A percentile compares a stretch with the other conserved stretches of the same genome.
Evolutionary conservation across 225 moss, liverwort and hornwort species (phyloP).

Genomic region (Physcomitrium patens): DNA sequence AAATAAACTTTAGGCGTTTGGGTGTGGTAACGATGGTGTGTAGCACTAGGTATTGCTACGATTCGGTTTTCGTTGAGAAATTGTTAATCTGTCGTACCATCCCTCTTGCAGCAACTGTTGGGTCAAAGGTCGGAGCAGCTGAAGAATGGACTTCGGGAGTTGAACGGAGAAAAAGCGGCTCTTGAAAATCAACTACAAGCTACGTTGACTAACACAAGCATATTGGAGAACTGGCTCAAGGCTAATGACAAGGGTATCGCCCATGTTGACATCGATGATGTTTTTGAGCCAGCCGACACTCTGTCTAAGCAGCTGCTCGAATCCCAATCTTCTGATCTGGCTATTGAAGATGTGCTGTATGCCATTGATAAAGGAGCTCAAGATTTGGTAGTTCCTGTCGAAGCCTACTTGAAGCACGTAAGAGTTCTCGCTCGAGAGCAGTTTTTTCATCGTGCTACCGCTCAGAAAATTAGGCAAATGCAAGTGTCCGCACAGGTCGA

Average conservation of each 20-base stretch:
- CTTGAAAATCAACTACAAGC: constrained; percentile 91
- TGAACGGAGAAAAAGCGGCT: constrained; percentile 86
- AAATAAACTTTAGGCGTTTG: neutral
- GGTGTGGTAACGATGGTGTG: constrained; percentile 2
- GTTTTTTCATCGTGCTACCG: constrained; percentile 84
- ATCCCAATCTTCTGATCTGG: constrained; percentile 81
- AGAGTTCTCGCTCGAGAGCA: constrained; percentile 92
- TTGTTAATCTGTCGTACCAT: neutral
- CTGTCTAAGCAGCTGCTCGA: constrained; percentile 95
- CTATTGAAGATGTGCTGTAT: constrained; percentile 93
- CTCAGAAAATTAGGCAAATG: constrained; percentile 70
- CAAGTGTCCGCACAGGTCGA: constrained; percentile 80
- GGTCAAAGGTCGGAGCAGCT: constrained; percentile 82
- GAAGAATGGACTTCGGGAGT: constrained; percentile 76
- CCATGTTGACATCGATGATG: constrained; percentile 75
- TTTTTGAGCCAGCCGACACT: constrained; percentile 76
- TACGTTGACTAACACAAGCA: constrained; percentile 80
- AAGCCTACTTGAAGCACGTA: constrained; percentile 96
- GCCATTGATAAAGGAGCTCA: constrained; percentile 87
- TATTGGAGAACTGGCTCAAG: constrained; percentile 87
- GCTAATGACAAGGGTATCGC: constrained; percentile 71
- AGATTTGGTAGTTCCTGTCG: constrained; percentile 83
- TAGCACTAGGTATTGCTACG: neutral
- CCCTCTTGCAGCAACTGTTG: constrained; percentile 66
- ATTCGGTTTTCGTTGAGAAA: neutral